Percentiles rank a stretch among this genome's conserved stretches.
Evolutionary conservation across 768 basidiomycete genomes (phyloP).

Genomic region (Termitomyces sp.): DNA sequence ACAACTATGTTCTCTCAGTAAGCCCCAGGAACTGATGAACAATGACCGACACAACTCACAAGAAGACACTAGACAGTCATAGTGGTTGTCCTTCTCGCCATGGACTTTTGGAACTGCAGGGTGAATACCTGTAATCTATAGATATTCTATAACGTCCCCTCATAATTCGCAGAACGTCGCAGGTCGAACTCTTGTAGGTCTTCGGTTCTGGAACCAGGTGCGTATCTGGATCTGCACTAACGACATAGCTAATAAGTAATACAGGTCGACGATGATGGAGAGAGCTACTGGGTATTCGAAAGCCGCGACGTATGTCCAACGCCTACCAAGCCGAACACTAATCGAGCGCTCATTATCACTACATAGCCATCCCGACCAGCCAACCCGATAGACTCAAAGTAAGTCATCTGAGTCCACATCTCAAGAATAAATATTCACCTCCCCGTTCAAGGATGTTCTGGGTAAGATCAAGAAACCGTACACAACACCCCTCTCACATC

Average conservation of each 20-base stretch:
- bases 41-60: not conserved
- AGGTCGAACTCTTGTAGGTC: constrained; percentile 88
- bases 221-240: constrained; percentile 6
- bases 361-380: constrained; percentile 80
- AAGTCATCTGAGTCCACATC: constrained; percentile 22
- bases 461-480: constrained; percentile 39
- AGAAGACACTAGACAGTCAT: constrained; percentile 59
- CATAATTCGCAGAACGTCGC: constrained; percentile 71
- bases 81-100: constrained; percentile 90
- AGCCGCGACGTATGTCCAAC: constrained; percentile 76
- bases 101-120: constrained; percentile 99
- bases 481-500: not conserved
- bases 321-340: not conserved
- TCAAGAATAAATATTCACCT: constrained; percentile 2
- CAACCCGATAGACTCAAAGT: constrained; percentile 87
- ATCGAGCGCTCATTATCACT: not conserved
- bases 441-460: constrained; percentile 76
- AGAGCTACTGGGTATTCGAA: constrained; percentile 97
- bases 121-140: constrained; percentile 37
- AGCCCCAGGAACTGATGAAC: constrained; percentile 11
- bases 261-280: constrained; percentile 94
- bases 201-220: constrained; percentile 97
- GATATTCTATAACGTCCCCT: constrained; percentile 1
- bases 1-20: constrained; percentile 92
- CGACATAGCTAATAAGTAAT: constrained; percentile 1